phyloP scores from a whole-genome alignment of 768 basidiomycete genomes.

The Leccinum subtestaceum region DNA sequence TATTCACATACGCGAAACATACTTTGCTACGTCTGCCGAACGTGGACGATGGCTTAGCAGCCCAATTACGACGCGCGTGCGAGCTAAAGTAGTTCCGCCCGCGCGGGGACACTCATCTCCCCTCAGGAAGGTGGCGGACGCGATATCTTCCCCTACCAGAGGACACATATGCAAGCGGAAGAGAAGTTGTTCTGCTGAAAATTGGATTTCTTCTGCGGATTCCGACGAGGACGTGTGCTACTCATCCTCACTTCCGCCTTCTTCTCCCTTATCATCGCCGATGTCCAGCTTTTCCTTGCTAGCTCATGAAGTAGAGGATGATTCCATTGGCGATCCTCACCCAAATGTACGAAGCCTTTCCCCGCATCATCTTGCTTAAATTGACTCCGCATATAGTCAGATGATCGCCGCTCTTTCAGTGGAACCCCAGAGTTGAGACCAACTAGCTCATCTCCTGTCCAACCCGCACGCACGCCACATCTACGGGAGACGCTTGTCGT shows the following conservation, averaged over 20 bases:
- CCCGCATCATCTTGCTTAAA: not conserved
- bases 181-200: not conserved
- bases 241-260: constrained; percentile 34
- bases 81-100: constrained; percentile 13
- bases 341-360: constrained; percentile 32
- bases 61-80: constrained; percentile 35
- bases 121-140: constrained; percentile 9
- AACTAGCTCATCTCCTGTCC: constrained; percentile 10
- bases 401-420: not conserved
- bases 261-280: constrained; percentile 46
- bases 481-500: not conserved
- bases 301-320: constrained; percentile 19
- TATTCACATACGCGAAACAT: constrained; percentile 44
- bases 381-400: constrained; percentile 14
- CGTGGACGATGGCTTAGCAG: constrained; percentile 59
- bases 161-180: constrained; percentile 3
- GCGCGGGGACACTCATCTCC: constrained; percentile 25
- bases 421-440: constrained; percentile 15
- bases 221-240: constrained; percentile 19
- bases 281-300: constrained; percentile 38
- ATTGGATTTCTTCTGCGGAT: constrained; percentile 5
- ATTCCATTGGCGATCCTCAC: constrained; percentile 8
- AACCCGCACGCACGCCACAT: constrained; percentile 2
- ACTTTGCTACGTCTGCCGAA: constrained; percentile 54
- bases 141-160: constrained; percentile 1